Evolutionary conservation across 2,329 filamentous ascomycete species (phyloP), one percentile per base, ranked within the genome.

Genomic region (Venturia carpophila): DNA sequence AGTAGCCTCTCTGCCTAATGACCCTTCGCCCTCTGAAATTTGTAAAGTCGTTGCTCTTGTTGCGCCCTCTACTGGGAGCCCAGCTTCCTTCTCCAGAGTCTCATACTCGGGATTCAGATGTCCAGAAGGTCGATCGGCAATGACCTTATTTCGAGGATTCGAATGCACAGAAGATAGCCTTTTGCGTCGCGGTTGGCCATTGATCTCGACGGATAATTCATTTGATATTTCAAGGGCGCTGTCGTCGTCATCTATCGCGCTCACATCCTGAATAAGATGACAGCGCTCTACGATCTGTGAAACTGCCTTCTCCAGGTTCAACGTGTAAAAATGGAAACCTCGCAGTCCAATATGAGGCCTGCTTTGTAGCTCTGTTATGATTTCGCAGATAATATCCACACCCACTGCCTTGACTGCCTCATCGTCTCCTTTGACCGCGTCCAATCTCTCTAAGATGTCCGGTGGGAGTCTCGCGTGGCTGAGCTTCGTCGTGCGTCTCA

Each of bases 321-420:
- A 80, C 0, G 94, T 97, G 76, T 97, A 99, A 77, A 99, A 97
- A 74, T 99, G 94, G 76, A 97, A 96, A 6, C 94, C 94, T 70
- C 86, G 83, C 24, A 86, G 88, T n/a, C 69, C 63, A 64, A 69
- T 19, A 67, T 69, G 1, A 66, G 67, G 39, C 70, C 70, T 21
- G 39, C 3, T 84, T 83, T 1, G 76, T 73, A 13, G 80, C 79
- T 0, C 79, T 82, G 69, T 79, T 19, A 97, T 84, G 60, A 97
- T 85, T 72, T 97, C 92, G 71, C 86, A 87, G 66, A 99, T 74
- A 64, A 97, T 89, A 72, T 92, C 87, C 19, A 94, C 88, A 56
- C 91, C 90, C 0, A 90, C 84, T 68, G 81, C 82, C 80, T 94
- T 94, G 64, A 94, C 89, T 70, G 86, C 84, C 73, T 92, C 90